phyloP scores from a whole-genome alignment of 331 rosid species.

The Quercus lobata region DNA sequence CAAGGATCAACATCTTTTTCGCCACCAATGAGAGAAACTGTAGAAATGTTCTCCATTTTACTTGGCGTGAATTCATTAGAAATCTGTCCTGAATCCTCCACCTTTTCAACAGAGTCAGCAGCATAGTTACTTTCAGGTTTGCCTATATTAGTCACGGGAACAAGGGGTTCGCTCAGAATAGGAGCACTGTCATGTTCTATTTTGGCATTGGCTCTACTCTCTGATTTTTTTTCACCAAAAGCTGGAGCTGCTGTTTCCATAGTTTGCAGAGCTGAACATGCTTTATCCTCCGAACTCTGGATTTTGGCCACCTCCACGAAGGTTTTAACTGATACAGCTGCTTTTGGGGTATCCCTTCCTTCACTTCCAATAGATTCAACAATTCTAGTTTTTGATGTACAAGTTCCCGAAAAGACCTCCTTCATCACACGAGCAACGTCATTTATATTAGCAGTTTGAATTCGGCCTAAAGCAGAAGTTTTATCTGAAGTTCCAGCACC shows the following conservation, averaged over 20 bases:
- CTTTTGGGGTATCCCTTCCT: slow-evolving; percentile 32
- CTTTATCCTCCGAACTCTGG: slow-evolving; percentile 33
- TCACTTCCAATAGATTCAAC: slow-evolving; percentile 52
- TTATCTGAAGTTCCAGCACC: slow-evolving; percentile 62
- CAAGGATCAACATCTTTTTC: slow-evolving; percentile 24
- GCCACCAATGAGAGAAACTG: slow-evolving; percentile 21
- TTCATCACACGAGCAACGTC: slow-evolving; percentile 99
- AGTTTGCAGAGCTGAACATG: slow-evolving; percentile 15
- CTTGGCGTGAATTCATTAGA: slow-evolving; percentile 18
- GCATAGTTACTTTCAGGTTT: slow-evolving; percentile 19
- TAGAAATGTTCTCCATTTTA: slow-evolving; percentile 25
- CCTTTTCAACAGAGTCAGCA: slow-evolving; percentile 27
- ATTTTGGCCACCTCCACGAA: slow-evolving; percentile 28
- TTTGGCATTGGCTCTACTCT: slow-evolving; percentile 17
- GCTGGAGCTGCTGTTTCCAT: slow-evolving; percentile 19
- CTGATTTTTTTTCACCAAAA: slow-evolving; percentile 28
- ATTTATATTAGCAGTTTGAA: slow-evolving; percentile 67
- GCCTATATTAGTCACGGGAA: slow-evolving; percentile 7
- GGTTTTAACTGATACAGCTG: slow-evolving; percentile 36
- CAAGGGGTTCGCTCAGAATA: slow-evolving; percentile 25
- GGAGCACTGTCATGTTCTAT: slow-evolving; percentile 2
- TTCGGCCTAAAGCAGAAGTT: slow-evolving; percentile 57
- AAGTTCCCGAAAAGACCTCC: slow-evolving; percentile 92
- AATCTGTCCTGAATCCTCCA: slow-evolving; percentile 26
- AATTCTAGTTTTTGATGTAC: slow-evolving; percentile 58